Evolutionary conservation across 2,329 filamentous ascomycete species (phyloP), one percentile per base, ranked within the genome.

Genomic region (Diaporthe sp.): DNA sequence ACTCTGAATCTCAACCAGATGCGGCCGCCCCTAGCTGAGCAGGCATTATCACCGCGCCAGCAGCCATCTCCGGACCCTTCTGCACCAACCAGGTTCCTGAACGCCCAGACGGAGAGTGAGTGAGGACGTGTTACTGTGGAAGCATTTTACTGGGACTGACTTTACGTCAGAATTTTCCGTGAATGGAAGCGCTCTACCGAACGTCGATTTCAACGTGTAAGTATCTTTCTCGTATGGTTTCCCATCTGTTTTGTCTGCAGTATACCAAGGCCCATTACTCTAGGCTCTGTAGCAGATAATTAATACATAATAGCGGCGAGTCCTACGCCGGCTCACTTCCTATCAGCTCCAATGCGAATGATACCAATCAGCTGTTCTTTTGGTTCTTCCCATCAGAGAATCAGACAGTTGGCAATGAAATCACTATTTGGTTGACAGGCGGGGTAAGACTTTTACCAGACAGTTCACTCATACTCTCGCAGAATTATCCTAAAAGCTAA

Each of bases 381-480:
- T 92, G 89, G 89, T 92, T 92, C 83, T 92, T 91, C 71, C 91
- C 90, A 0, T 88, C 89, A 0, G 84, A 84, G 5, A 87, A 88
- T 47, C 79, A 83, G 4, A 78, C 84, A 15, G 84, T 85, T 0
- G 82, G 84, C 0, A 86, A 91, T 42, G 90, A 92, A 75, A 86
- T 92, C 50, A 82, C 89, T 2, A 89, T 92, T 50, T 92, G 88
- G 86, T 81, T 87, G 35, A 91, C 89, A 72, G 89, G 89, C 10
- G 83, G 83, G 7, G 82, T 83, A 79, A 76, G 80, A 76, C 32
- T 13, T 2, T 5, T 19, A n/a, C 35, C 19, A 30, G 22, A 10
- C 44, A 86, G 81, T 86, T 86, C 30, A 86, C 85, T n/a, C 88
- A 85, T 85, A 83, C 50, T 92, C 90, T 3, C 86, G 93, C 12